These are phyloP conservation scores for Neonectria ditissima DNA, from an alignment of 2,329 filamentous ascomycete species.

Conservation along the genomic window DNA sequence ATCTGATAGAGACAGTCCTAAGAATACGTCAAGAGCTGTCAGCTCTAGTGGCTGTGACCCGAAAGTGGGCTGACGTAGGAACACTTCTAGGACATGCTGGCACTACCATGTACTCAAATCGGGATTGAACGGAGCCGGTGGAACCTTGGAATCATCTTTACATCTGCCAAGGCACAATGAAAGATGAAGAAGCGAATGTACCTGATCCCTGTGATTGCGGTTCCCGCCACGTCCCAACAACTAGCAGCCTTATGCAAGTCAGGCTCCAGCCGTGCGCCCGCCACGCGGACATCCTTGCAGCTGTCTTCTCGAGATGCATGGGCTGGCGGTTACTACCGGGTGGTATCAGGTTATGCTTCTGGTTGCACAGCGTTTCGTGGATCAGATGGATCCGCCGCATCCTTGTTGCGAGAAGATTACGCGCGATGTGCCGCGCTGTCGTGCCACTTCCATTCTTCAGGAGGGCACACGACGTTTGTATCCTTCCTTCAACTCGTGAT, in stretches of 20 bases:
- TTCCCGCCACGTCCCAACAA: neutral
- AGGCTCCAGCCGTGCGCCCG: neutral
- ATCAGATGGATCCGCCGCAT: slow-evolving; percentile 1
- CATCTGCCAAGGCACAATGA: neutral
- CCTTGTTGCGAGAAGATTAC: neutral
- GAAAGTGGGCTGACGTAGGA: neutral
- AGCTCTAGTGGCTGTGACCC: neutral
- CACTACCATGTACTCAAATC: too few relatives aligned
- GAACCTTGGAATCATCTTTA: too few relatives aligned
- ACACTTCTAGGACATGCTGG: neutral
- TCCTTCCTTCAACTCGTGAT: too few relatives aligned
- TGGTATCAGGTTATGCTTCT: neutral
- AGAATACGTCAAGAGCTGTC: neutral
- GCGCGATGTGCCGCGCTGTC: neutral
- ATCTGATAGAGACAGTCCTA: neutral
- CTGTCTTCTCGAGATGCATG: slow-evolving; percentile 6
- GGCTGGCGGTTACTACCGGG: neutral
- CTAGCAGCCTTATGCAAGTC: slow-evolving; percentile 7
- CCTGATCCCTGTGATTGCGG: neutral
- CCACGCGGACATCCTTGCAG: neutral
- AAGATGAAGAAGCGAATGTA: neutral
- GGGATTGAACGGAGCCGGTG: neutral
- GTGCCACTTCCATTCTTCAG: slow-evolving; percentile 2
- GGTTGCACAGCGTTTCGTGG: slow-evolving; percentile 1
- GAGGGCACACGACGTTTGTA: neutral